Base-by-base conservation (phyloP, 768 basidiomycete genomes). In the Phlegmacium glaucopus region DNA sequence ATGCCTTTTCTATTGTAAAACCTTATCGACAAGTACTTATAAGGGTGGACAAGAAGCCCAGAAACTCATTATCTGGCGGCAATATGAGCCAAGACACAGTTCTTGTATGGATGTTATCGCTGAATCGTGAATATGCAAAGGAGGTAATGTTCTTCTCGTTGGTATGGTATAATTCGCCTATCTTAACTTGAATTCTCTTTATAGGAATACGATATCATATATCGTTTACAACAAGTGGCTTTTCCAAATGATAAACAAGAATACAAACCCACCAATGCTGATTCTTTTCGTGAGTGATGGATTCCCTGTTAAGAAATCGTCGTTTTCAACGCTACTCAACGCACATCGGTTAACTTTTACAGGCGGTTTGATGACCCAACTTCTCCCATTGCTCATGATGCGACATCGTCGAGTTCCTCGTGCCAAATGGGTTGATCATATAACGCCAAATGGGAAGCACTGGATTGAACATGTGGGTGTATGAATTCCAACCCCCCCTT, bases 341-440 rank as follows among this genome's bases (percentile, higher is more conserved):
- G n/a, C n/a, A n/a, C n/a, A n/a, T n/a, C n/a, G n/a, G n/a, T n/a
- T n/a, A n/a, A n/a, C n/a, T n/a, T n/a, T 35, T 34, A 27, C 47
- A 90, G 88, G 87, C 16, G 77, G 79, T 59, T 68, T 86, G 55
- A 82, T 90, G 62, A 81, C 82, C 13, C 74, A 83, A 54, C 83
- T 90, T 72, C 68, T 90, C 9, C 88, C 88, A 0, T 69, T 90
- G 10, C 80, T 90, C 55, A 89, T 90, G 88, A 90, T 90, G 88
- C 71, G 87, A 12, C 88, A 90, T 62, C 74, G 87, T 46, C 80
- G 88, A 32, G 85, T 90, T 64, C 85, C 88, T 1, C 73, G 87
- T 15, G 67, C 82, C 10, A 82, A 84, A 52, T 90, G 88, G 88
- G 72, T 75, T 49, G 87, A 88, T 52, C 75, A 75, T 47, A 65